A percentile compares a stretch with the other conserved stretches of the same genome.
These are phyloP conservation scores for Diplodia intermedia DNA, from an alignment of 2,329 filamentous ascomycete genomes.

Conservation along the genomic window DNA sequence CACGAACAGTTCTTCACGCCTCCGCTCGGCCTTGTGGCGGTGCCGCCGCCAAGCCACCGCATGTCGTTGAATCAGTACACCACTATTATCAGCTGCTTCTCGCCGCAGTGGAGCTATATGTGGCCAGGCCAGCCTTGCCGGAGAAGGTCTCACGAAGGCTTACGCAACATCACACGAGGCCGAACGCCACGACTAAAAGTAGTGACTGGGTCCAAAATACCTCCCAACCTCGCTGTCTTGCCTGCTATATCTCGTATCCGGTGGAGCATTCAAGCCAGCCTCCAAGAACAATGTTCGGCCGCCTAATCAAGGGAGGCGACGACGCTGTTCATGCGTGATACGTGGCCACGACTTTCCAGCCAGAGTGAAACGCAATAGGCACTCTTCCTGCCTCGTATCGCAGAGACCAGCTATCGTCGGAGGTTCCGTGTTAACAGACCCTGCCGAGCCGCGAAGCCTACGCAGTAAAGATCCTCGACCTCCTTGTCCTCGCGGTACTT, in stretches of 20 bases:
- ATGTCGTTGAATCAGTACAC: constrained; percentile 16
- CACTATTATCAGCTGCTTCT: neutral
- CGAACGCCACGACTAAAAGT: constrained; percentile 9
- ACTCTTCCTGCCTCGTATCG: constrained; percentile 15
- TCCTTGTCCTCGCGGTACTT: neutral
- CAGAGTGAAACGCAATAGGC: constrained; percentile 14
- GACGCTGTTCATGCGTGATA: constrained; percentile 3
- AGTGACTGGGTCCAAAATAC: neutral
- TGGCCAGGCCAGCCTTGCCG: constrained; percentile 20
- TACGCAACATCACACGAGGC: constrained; percentile 12
- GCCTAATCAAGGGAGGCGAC: constrained; percentile 21
- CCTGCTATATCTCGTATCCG: constrained; percentile 16
- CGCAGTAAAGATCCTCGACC: neutral
- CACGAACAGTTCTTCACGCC: neutral
- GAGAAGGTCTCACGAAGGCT: constrained; percentile 11
- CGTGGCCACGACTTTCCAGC: constrained; percentile 16
- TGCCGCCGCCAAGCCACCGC: neutral
- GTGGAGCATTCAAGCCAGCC: constrained; percentile 1
- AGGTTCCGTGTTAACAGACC: constrained; percentile 1
- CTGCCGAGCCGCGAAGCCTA: neutral
- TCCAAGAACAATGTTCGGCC: neutral
- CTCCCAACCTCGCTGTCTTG: constrained; percentile 6
- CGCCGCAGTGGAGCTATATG: constrained; percentile 19
- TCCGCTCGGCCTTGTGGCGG: neutral
- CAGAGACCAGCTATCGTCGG: constrained; percentile 23